phyloP scores from a whole-genome alignment of 345 rosid species.

The Zanthoxylum bungeanum region DNA sequence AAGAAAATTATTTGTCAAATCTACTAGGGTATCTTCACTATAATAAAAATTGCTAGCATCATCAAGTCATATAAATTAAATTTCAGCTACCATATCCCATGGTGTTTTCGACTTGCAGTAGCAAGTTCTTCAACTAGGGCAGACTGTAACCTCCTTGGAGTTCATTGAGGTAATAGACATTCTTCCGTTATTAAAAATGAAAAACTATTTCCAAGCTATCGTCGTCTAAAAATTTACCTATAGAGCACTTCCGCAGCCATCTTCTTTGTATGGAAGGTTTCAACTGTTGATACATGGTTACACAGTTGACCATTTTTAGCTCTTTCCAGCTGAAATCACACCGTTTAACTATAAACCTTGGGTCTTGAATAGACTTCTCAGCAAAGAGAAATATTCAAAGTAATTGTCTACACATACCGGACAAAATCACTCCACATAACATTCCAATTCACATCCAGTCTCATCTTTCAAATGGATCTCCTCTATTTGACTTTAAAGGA shows the following conservation, averaged over 20 bases:
- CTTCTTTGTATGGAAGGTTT: conserved; percentile 12
- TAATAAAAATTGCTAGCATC: neutral
- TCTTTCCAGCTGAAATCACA: conserved; percentile 12
- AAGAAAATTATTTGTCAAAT: neutral
- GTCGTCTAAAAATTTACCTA: neutral
- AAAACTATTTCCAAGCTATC: conserved; percentile 7
- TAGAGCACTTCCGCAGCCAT: neutral
- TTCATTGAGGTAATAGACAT: neutral
- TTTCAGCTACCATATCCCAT: neutral
- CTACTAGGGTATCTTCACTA: neutral
- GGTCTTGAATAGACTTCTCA: conserved; percentile 9
- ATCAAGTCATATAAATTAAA: neutral
- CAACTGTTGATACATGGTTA: neutral
- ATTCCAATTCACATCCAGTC: conserved; percentile 3
- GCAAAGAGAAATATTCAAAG: conserved; percentile 8
- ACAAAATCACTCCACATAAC: neutral
- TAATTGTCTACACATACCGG: conserved; percentile 9
- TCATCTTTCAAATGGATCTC: conserved; percentile 59
- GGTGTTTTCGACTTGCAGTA: neutral
- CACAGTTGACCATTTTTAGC: neutral
- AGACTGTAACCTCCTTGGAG: neutral
- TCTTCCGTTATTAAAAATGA: neutral
- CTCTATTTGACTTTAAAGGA: conserved; percentile 30
- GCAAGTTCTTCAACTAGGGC: neutral
- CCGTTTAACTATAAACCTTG: conserved; percentile 1